Evolutionary conservation across 257 asterid genomes (phyloP).

Genomic region (Capsicum chinense): DNA sequence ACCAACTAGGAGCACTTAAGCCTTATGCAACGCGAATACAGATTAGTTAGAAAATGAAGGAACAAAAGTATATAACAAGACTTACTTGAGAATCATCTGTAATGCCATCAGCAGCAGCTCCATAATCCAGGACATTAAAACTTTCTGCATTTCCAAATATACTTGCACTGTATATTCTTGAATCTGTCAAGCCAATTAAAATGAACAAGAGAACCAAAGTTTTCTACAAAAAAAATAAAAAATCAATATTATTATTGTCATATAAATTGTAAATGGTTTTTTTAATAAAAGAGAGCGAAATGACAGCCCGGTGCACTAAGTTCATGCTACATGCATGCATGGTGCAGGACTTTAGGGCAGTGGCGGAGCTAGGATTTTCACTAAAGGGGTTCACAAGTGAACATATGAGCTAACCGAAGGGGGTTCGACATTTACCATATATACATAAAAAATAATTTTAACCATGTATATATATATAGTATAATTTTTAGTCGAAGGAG

Average conservation of each 20-base stretch:
- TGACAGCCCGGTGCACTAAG: background rate
- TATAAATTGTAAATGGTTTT: background rate
- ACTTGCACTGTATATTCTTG: conserved; percentile 27
- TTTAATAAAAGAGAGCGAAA: background rate
- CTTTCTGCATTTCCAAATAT: conserved; percentile 27
- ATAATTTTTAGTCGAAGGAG: too few species aligned
- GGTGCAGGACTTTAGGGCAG: too few species aligned
- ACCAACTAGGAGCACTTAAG: too few species aligned
- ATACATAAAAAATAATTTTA: too few species aligned
- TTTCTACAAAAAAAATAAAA: conserved; percentile 39
- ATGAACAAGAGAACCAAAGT: conserved; percentile 33
- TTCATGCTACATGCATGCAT: background rate
- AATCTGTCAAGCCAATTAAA: conserved; percentile 39
- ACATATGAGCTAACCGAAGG: too few species aligned
- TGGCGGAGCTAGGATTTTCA: too few species aligned
- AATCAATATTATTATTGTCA: background rate
- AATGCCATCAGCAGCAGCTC: conserved; percentile 50
- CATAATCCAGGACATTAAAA: conserved; percentile 58
- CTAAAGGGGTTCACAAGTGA: too few species aligned
- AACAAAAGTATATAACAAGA: background rate
- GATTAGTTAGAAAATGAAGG: too few species aligned
- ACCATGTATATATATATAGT: too few species aligned
- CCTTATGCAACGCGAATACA: too few species aligned
- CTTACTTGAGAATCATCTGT: conserved; percentile 62
- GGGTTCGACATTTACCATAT: too few species aligned